phyloP scores from a whole-genome alignment of 2,329 filamentous ascomycete genomes.

The Ascosphaera apis region DNA sequence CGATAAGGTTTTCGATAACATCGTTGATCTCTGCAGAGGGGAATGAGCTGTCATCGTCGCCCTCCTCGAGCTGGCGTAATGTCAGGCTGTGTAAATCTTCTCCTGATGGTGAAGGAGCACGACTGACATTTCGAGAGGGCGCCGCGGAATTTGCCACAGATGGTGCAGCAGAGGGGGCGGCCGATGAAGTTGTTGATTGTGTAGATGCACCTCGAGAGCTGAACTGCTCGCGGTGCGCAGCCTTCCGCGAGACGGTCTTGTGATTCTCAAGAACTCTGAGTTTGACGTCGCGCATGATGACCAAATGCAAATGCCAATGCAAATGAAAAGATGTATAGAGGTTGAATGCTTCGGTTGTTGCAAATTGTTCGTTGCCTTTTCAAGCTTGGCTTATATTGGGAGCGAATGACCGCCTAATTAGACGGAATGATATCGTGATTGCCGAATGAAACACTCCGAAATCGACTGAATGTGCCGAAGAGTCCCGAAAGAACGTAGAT shows the following conservation, averaged over 20 bases:
- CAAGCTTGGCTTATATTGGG: too few relatives aligned
- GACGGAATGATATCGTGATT: too few relatives aligned
- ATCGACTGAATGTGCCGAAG: too few relatives aligned
- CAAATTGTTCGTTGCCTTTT: too few relatives aligned
- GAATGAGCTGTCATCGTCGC: slow-evolving; percentile 17
- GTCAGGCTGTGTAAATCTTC: background rate
- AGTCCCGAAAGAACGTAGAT: too few relatives aligned
- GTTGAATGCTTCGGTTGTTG: too few relatives aligned
- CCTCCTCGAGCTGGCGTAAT: slow-evolving; percentile 25
- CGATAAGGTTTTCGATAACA: slow-evolving; percentile 47
- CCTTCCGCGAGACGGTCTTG: slow-evolving; percentile 40
- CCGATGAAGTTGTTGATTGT: slow-evolving; percentile 24
- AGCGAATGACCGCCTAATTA: too few relatives aligned
- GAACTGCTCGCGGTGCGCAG: slow-evolving; percentile 1
- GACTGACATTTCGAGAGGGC: slow-evolving; percentile 30
- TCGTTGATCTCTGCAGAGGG: slow-evolving; percentile 41
- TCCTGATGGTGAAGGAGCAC: slow-evolving; percentile 23
- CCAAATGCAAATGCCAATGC: background rate
- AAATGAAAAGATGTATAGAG: background rate
- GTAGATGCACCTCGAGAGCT: background rate
- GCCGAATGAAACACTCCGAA: too few relatives aligned
- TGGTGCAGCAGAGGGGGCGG: slow-evolving; percentile 26
- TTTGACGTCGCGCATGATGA: background rate
- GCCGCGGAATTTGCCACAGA: slow-evolving; percentile 30
- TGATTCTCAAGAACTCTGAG: slow-evolving; percentile 30